Conservation (phyloP, 2,329 filamentous ascomycete genomes). For the Pseudogymnoascus sp. region DNA sequence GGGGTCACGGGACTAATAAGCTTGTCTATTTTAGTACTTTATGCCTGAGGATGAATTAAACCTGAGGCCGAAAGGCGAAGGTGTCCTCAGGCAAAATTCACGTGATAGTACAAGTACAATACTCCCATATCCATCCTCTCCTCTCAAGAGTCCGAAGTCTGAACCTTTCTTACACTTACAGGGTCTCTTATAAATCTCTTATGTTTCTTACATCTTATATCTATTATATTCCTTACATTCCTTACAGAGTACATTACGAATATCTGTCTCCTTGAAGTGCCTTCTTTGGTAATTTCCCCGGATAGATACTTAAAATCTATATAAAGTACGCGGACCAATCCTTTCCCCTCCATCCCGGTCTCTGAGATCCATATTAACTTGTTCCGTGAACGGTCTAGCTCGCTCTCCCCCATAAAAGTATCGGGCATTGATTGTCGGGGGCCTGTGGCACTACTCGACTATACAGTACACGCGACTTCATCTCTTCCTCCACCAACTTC, state of each 20-base stretch:
- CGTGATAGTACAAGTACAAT: neutral
- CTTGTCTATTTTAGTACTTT: neutral
- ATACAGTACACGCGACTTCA: constrained; percentile 1
- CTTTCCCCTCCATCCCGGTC: neutral
- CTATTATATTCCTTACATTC: neutral
- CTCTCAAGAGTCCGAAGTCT: neutral
- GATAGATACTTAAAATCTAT: neutral
- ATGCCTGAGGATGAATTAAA: neutral
- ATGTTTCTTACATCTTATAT: neutral
- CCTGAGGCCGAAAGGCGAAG: neutral
- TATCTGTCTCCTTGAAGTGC: neutral
- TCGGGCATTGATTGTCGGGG: neutral
- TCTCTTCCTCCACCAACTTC: neutral
- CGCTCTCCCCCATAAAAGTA: neutral
- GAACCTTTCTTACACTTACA: neutral
- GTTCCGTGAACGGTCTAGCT: neutral
- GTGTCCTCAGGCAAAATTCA: neutral
- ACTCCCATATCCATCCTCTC: neutral
- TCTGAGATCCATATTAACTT: constrained; percentile 1
- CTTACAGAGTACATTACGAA: neutral
- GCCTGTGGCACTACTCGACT: neutral
- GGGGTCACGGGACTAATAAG: neutral
- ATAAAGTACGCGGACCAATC: neutral
- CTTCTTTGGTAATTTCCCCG: neutral
- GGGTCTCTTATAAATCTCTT: too few relatives aligned